Conservation (phyloP, 495 filamentous ascomycete species). For the Astrocystis sublimbata region DNA sequence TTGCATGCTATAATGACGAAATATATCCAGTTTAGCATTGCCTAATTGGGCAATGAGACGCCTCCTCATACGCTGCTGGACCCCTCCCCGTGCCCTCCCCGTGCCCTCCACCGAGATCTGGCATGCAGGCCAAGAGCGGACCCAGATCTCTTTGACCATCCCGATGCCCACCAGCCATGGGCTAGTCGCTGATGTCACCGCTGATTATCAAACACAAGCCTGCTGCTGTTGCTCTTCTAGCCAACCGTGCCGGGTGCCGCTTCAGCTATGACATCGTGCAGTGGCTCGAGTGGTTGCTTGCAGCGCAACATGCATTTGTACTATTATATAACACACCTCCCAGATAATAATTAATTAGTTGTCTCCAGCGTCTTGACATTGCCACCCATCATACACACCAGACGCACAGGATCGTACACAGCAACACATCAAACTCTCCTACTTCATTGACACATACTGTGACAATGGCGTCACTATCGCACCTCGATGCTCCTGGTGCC, state of each 20-base stretch:
- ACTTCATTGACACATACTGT: too few species aligned
- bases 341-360: too few species aligned
- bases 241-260: background rate
- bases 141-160: slow-evolving; percentile 8
- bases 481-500: slow-evolving; percentile 5
- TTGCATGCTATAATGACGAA: background rate
- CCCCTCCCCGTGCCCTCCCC: background rate
- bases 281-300: too few species aligned
- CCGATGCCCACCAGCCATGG: background rate
- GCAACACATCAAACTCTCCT: too few species aligned
- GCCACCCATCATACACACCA: too few species aligned
- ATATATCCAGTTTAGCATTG: background rate
- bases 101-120: background rate
- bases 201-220: background rate
- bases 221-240: background rate
- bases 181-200: slow-evolving; percentile 12
- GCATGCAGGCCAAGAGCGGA: background rate
- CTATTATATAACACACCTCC: too few species aligned
- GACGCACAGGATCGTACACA: too few species aligned
- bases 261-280: slow-evolving; percentile 11
- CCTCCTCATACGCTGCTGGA: background rate
- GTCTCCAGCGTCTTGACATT: too few species aligned
- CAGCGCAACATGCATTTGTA: too few species aligned
- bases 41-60: background rate
- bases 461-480: slow-evolving; percentile 1